phyloP scores from a whole-genome alignment of 305 asterid genomes.

The Solanum chacoense region DNA sequence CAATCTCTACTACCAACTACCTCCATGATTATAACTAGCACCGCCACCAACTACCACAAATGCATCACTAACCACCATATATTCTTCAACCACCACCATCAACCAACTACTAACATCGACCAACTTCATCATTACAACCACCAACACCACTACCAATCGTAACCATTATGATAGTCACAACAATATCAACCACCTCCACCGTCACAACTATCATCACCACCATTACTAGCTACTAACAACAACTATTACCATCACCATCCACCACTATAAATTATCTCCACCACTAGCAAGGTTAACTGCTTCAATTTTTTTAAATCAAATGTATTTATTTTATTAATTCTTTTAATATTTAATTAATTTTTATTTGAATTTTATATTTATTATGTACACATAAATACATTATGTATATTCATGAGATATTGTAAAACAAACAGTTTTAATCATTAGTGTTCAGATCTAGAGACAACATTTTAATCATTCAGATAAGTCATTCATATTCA shows the following conservation, averaged over 20 bases:
- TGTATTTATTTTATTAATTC: background rate
- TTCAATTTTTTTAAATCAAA: background rate
- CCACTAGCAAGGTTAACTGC: background rate
- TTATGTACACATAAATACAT: background rate
- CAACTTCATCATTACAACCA: background rate
- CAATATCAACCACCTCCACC: background rate
- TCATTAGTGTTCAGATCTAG: background rate
- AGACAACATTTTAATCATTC: background rate
- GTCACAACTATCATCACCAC: background rate
- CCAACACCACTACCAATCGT: background rate
- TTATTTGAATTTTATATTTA: no score
- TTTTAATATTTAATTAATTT: background rate
- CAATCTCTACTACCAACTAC: background rate
- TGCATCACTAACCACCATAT: background rate
- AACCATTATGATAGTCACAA: background rate
- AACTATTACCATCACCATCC: background rate
- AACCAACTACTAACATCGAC: background rate
- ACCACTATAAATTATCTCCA: background rate
- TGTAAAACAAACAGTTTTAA: no score
- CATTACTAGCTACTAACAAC: background rate
- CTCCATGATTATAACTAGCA: background rate
- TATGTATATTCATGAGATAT: background rate
- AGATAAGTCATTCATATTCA: background rate
- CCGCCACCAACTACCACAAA: background rate
- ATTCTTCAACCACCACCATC: background rate